Conservation (phyloP, 345 rosid genomes). For the Moringa oleifera region DNA sequence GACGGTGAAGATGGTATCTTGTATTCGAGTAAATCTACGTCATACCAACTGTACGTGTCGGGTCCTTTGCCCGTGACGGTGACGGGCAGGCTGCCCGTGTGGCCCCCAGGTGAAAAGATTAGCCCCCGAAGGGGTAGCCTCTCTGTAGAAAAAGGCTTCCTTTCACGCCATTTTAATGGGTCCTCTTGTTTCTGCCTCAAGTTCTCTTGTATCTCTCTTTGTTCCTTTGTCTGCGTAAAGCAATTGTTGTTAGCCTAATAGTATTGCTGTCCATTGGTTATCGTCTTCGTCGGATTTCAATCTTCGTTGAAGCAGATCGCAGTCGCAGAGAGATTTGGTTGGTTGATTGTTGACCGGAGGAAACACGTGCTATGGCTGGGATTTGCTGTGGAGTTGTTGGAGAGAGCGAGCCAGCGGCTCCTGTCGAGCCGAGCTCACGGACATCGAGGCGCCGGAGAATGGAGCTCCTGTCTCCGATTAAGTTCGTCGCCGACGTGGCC, state of each 20-base stretch:
- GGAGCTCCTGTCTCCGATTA: constrained; percentile 54
- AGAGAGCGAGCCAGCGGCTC: constrained; percentile 50
- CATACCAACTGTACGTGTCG: constrained; percentile 71
- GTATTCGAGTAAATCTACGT: constrained; percentile 52
- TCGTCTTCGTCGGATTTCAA: not conserved
- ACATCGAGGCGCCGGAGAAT: constrained; percentile 47
- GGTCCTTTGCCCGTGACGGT: constrained; percentile 59
- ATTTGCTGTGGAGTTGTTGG: constrained; percentile 73
- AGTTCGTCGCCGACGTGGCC: constrained; percentile 41
- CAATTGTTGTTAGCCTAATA: not conserved
- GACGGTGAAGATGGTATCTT: constrained; percentile 56
- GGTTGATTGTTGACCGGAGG: not conserved
- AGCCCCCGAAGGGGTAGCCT: not conserved
- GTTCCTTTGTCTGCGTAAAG: not conserved
- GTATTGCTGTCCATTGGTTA: no score
- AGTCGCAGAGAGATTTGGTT: not conserved
- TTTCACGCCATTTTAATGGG: constrained; percentile 17
- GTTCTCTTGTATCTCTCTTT: constrained; percentile 13
- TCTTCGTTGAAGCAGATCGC: not conserved
- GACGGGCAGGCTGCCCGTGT: constrained; percentile 81
- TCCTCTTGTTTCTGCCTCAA: constrained; percentile 4
- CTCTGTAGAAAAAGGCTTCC: constrained; percentile 9
- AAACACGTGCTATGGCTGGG: constrained; percentile 44
- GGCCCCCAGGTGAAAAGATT: constrained; percentile 51
- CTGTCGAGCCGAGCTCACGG: constrained; percentile 46